Conservation (phyloP, 2,329 filamentous ascomycete species). For the Fusarium sp. region DNA sequence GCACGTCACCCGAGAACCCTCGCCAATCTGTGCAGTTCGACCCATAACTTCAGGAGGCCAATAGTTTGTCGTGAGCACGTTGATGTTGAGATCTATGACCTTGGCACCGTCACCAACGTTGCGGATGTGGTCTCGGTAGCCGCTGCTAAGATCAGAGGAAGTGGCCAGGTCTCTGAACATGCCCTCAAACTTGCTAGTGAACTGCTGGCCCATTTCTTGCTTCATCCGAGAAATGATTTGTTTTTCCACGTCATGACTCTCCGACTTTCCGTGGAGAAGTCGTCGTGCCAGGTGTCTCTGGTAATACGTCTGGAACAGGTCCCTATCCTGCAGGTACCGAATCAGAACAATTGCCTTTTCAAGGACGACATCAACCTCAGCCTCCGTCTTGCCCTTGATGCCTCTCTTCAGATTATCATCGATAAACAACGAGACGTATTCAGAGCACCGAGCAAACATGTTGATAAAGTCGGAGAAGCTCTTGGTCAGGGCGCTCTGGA, state of each 20-base stretch:
- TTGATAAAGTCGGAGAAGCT: slow-evolving; percentile 97
- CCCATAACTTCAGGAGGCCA: slow-evolving; percentile 95
- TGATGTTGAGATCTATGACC: slow-evolving; percentile 82
- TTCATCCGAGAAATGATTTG: slow-evolving; percentile 98
- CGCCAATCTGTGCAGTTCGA: slow-evolving; percentile 63
- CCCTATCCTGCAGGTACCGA: slow-evolving; percentile 90
- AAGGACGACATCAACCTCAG: slow-evolving; percentile 83
- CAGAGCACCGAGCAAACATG: slow-evolving; percentile 83
- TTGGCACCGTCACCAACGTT: slow-evolving; percentile 60
- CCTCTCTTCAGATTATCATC: slow-evolving; percentile 96
- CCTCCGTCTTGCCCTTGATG: slow-evolving; percentile 91
- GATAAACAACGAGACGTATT: slow-evolving; percentile 96
- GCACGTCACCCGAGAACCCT: slow-evolving; percentile 61
- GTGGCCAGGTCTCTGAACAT: slow-evolving; percentile 98
- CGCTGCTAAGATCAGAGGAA: slow-evolving; percentile 83
- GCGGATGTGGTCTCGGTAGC: slow-evolving; percentile 77
- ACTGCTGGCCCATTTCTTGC: slow-evolving; percentile 92
- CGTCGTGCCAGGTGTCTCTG: slow-evolving; percentile 95
- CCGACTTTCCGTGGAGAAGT: slow-evolving; percentile 87
- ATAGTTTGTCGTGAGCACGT: slow-evolving; percentile 90
- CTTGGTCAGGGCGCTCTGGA: slow-evolving; percentile 85
- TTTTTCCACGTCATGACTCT: slow-evolving; percentile 92
- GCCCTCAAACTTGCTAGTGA: slow-evolving; percentile 91
- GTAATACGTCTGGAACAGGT: slow-evolving; percentile 97
- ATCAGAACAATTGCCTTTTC: slow-evolving; percentile 92